phyloP scores from a whole-genome alignment of 2,329 filamentous ascomycete species.

The Cryphonectria parasitica region DNA sequence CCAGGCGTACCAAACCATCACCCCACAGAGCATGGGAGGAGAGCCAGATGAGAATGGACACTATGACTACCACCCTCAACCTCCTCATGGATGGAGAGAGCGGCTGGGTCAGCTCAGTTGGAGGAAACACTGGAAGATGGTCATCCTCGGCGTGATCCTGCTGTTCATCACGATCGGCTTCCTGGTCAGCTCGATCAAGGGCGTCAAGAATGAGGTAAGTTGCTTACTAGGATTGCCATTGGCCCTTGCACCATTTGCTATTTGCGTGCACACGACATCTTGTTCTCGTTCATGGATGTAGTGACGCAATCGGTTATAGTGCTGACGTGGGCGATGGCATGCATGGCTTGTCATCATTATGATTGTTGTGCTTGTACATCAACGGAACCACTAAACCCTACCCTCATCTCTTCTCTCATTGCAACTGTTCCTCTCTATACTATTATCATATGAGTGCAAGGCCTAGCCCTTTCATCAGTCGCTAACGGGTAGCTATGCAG shows the following conservation, averaged over 20 bases:
- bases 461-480: not conserved
- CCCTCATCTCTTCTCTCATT: not conserved
- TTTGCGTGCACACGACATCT: not conserved
- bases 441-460: no score
- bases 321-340: not conserved
- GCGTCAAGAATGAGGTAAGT: conserved; percentile 36
- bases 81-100: conserved; percentile 32
- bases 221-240: conserved; percentile 7
- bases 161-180: conserved; percentile 39
- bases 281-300: not conserved
- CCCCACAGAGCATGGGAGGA: conserved; percentile 42
- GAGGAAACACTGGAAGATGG: conserved; percentile 33
- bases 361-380: not conserved
- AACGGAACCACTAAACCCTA: not conserved
- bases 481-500: conserved; percentile 21
- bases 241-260: not conserved
- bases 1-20: conserved; percentile 20
- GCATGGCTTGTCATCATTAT: not conserved
- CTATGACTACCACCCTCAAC: conserved; percentile 13
- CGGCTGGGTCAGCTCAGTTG: conserved; percentile 33
- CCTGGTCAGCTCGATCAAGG: conserved; percentile 35
- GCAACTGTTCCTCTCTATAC: no score
- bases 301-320: not conserved
- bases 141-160: conserved; percentile 37
- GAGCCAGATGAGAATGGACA: conserved; percentile 34